phyloP scores from a whole-genome alignment of 2,329 filamentous ascomycete species.

The Penicillium sp. region DNA sequence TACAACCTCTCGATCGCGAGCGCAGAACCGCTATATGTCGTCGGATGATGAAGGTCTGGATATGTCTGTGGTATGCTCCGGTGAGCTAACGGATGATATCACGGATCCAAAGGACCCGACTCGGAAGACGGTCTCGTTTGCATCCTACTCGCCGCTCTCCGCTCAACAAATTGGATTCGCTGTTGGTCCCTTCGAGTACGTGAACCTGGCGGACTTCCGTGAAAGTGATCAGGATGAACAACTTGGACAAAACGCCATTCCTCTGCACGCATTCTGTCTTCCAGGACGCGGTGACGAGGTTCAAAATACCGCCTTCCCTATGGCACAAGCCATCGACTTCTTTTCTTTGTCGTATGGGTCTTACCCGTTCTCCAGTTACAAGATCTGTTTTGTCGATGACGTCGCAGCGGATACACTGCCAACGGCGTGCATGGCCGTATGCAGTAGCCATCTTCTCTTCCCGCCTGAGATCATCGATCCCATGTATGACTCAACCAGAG shows the following conservation, averaged over 20 bases:
- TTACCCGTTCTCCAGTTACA: conserved; percentile 90
- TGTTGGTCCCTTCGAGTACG: conserved; percentile 89
- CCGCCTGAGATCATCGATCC: conserved; percentile 82
- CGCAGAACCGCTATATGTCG: conserved; percentile 44
- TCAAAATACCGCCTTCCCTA: conserved; percentile 78
- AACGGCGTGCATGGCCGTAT: conserved; percentile 79
- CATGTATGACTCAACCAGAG: conserved; percentile 76
- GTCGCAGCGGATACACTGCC: conserved; percentile 71
- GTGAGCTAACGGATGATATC: conserved; percentile 80
- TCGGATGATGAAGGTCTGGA: conserved; percentile 86
- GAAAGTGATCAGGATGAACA: conserved; percentile 90
- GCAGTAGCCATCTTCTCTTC: conserved; percentile 81
- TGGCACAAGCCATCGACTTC: conserved; percentile 83
- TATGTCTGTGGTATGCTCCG: conserved; percentile 86
- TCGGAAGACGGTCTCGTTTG: conserved; percentile 86
- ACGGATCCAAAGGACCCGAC: conserved; percentile 72
- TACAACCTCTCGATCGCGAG: conserved; percentile 21
- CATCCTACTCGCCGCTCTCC: conserved; percentile 69
- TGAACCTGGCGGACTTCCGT: conserved; percentile 84
- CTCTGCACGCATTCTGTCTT: conserved; percentile 87
- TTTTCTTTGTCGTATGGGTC: conserved; percentile 84
- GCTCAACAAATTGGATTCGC: conserved; percentile 91
- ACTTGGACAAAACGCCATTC: conserved; percentile 81
- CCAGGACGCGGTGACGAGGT: conserved; percentile 79
- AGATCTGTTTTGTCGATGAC: conserved; percentile 92